phyloP scores from a whole-genome alignment of 2,329 filamentous ascomycete genomes.

The Fusarium drepaniforme region DNA sequence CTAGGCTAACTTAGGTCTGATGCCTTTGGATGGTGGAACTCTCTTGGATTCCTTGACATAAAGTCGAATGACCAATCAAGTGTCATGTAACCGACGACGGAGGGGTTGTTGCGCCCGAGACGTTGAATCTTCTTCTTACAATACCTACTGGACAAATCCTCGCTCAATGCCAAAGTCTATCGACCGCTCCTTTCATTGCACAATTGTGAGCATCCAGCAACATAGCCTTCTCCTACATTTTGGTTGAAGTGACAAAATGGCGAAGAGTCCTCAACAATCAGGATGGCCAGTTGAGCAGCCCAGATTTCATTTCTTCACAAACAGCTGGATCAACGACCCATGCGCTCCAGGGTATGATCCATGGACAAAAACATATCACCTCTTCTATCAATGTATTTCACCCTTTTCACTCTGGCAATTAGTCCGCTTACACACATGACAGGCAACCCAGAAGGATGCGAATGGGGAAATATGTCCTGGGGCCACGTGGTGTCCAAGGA shows the following conservation, averaged over 20 bases:
- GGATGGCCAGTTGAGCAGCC: background rate
- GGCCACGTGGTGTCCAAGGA: conserved; percentile 60
- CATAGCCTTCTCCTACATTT: background rate
- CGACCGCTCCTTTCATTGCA: background rate
- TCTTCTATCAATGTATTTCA: conserved; percentile 27
- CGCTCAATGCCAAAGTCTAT: background rate
- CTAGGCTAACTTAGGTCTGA: background rate
- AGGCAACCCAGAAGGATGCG: conserved; percentile 48
- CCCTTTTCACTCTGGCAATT: background rate
- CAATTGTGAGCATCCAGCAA: background rate
- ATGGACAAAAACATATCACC: conserved; percentile 19
- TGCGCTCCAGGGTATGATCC: conserved; percentile 26
- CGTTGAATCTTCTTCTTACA: background rate
- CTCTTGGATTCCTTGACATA: background rate
- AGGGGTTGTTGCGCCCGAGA: background rate
- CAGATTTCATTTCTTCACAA: background rate
- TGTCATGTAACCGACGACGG: background rate
- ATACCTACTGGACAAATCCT: background rate
- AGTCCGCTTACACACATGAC: background rate
- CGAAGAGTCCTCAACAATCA: background rate
- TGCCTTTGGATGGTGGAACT: background rate
- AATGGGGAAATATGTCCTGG: conserved; percentile 57
- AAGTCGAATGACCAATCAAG: background rate
- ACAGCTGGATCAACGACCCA: conserved; percentile 27
- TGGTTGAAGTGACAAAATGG: background rate